Conservation (phyloP, 1,139 yeast species). For the Tardiomyces depauwii region DNA sequence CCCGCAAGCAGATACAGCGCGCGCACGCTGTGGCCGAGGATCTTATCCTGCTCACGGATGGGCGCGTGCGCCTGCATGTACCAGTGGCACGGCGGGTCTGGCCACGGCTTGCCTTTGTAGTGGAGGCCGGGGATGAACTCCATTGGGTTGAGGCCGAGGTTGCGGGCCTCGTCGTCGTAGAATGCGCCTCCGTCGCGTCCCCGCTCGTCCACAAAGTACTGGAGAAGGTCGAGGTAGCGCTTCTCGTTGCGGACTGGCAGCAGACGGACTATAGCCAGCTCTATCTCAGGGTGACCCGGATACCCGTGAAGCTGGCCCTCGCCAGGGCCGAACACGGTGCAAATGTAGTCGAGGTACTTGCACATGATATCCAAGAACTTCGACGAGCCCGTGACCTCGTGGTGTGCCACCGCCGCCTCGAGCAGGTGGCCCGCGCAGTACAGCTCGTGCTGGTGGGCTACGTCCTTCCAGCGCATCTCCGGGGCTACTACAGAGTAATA, state of each 20-base stretch:
- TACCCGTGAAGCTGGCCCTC: conserved; percentile 15
- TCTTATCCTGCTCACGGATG: conserved; percentile 2
- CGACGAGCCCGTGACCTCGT: conserved; percentile 13
- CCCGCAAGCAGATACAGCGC: conserved; percentile 4
- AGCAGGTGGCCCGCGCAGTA: conserved; percentile 21
- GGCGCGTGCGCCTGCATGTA: conserved; percentile 11
- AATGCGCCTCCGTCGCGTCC: conserved; percentile 16
- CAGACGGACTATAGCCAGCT: conserved; percentile 17
- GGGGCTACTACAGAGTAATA: conserved; percentile 19
- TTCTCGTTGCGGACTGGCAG: conserved; percentile 12
- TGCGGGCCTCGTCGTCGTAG: conserved; percentile 12
- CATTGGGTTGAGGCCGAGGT: conserved; percentile 15
- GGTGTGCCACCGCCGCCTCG: conserved; percentile 19
- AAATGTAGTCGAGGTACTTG: conserved; percentile 15
- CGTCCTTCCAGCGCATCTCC: conserved; percentile 13
- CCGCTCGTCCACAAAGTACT: conserved; percentile 18
- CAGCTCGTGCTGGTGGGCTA: conserved; percentile 17
- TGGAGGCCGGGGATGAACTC: conserved; percentile 6
- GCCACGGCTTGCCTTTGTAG: conserved; percentile 8
- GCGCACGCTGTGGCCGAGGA: conserved; percentile 5
- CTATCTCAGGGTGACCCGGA: conserved; percentile 23
- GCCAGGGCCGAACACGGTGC: conserved; percentile 13
- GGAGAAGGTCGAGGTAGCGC: conserved; percentile 13
- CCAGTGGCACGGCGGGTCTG: conserved; percentile 17
- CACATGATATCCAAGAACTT: conserved; percentile 13